Percentiles rank a stretch among this genome's conserved stretches.
Evolutionary conservation across 1,139 yeast species (phyloP).

Genomic region (Suhomyces bolitotheri): DNA sequence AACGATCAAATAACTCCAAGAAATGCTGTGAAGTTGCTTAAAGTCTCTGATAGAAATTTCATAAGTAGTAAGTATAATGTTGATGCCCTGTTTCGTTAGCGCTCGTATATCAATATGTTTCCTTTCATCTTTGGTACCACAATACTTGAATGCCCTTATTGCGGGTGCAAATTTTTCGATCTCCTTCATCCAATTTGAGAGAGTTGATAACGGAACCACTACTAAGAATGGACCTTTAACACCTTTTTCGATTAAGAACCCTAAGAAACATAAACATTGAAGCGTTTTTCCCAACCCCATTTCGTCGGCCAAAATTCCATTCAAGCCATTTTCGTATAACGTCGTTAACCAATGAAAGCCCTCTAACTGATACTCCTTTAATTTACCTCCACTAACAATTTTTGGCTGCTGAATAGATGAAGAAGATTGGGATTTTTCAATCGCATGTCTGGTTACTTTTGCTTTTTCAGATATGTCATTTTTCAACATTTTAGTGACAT

Average conservation of each 20-base stretch:
- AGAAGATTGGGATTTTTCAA: conserved; percentile 24
- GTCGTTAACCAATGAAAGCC: conserved; percentile 92
- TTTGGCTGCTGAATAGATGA: conserved; percentile 54
- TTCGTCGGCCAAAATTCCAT: conserved; percentile 94
- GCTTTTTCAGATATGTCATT: conserved; percentile 22
- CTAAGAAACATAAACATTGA: conserved; percentile 77
- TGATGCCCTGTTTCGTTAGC: conserved; percentile 9
- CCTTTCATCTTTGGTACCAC: conserved; percentile 63
- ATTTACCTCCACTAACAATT: conserved; percentile 60
- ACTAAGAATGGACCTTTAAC: conserved; percentile 81
- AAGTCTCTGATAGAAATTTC: conserved; percentile 76
- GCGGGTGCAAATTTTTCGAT: conserved; percentile 71
- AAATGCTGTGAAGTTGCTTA: conserved; percentile 45
- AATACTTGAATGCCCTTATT: conserved; percentile 62
- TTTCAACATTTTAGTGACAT: conserved; percentile 28
- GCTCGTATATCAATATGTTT: conserved; percentile 30
- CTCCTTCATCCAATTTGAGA: conserved; percentile 82
- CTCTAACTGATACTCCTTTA: conserved; percentile 84
- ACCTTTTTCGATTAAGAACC: conserved; percentile 77
- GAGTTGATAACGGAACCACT: conserved; percentile 85
- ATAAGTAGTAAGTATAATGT: conserved; percentile 77
- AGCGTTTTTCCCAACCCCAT: conserved; percentile 96
- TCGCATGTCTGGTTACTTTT: conserved; percentile 24
- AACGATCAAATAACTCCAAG: conserved; percentile 86
- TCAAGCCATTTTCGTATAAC: conserved; percentile 86